Evolutionary conservation across 495 filamentous ascomycete species (phyloP), one percentile per base, ranked within the genome.

Genomic region (Hypoxylon perforatum): DNA sequence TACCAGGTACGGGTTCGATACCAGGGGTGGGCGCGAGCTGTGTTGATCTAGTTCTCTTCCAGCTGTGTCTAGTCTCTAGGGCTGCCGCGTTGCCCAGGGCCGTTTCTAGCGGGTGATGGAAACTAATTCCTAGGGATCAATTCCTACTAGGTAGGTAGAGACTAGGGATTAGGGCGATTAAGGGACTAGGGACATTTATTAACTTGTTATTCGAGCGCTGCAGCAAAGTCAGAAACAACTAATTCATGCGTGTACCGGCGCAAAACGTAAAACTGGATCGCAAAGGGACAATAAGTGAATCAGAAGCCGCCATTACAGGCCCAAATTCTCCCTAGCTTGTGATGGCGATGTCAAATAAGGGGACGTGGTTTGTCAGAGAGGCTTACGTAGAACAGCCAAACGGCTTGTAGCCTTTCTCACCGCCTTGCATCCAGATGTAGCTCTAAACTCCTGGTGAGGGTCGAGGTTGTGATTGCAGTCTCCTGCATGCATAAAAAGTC

Each of bases 401-500:
- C 67, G 67, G 67, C 67, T 70, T 66, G 62, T 70, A 70, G 67
- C 67, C 67, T 70, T n/a, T 64, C 62, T 70, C 67, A 70, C 67
- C 67, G 67, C 67, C 67, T 70, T 70, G 67, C 67, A 66, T 70
- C 61, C n/a, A n/a, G n/a, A n/a, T n/a, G n/a, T 70, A 70, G 62
- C 67, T 70, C 57, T 70, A 47, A 4, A n/a, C n/a, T 56, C 30
- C 57, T 66, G 46, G 35, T 57, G 62, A 66, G 46, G 62, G 46
- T 70, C 57, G 57, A 61, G 67, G 60, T 65, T 70, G 67, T 70
- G 67, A 70, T 66, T 61, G 62, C 51, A 62, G 61, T 51, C 14
- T 15, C 50, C 55, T 70, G 67, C 67, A 70, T 70, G 67, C 67
- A 70, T 70, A 38, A 65, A 28, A 63, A 50, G 65, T 60, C 65